Base-by-base conservation (phyloP, 495 filamentous ascomycete genomes). In the Aspergillus wentii region DNA sequence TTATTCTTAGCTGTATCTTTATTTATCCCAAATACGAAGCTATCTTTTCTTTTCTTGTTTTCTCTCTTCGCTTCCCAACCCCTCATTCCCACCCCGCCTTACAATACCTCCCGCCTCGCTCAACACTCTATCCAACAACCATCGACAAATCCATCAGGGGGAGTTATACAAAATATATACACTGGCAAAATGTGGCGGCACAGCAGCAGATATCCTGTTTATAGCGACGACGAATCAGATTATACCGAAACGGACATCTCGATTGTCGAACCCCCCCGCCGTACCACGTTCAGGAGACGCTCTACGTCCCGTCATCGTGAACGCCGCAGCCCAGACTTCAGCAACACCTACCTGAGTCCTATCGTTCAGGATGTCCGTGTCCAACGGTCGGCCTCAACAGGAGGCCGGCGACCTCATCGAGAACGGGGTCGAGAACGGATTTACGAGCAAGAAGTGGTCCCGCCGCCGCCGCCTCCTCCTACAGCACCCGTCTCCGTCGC, bases 191-290 rank as follows among this genome's bases (percentile, higher is more conserved):
- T 43, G 38, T 21, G 20, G 17, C 35, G 30, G 8, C 29, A 36
- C 13, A 56, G 51, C 45, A 53, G 51, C 11, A 34, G 17, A 11
- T 22, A 40, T 33, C 37, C 43, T 17, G 14, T 44, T n/a, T n/a
- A n/a, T 28, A 46, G 37, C 27, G 61, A 66, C 22, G 62, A 62
- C 15, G 63, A 66, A 20, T 54, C 57, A 13, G 67, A 69, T 1
- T 62, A 51, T 44, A 63, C 62, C 13, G 66, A 68, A 46, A 61
- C 64, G 10, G 66, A 70, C 31, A 19, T 59, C 39, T 67, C 61
- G 18, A 54, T 61, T 44, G 48, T 44, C 19, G 41, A 25, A n/a
- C 40, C 44, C 36, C 49, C 49, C 17, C 51, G 47, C n/a, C 47
- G 45, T 16, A 43, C 57, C 22, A 33, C 35, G 8, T 18, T 56